A percentile compares a stretch with the other conserved stretches of the same genome.
These are phyloP conservation scores for Alternaria atra DNA, from an alignment of 2,329 filamentous ascomycete species.

Conservation along the genomic window DNA sequence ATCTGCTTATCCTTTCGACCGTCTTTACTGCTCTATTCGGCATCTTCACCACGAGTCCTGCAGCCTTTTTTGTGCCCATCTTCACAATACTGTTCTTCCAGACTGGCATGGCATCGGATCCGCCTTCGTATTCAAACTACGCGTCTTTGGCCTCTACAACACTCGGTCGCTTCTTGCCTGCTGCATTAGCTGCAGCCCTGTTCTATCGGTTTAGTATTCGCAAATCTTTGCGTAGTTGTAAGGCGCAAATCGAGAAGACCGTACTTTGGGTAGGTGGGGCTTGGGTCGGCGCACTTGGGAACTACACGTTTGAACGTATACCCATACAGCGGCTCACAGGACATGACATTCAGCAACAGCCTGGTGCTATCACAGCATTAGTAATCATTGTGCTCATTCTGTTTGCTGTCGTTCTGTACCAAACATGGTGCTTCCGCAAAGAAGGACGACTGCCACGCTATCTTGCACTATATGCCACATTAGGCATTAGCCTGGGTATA, in stretches of 20 bases:
- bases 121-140: conserved; percentile 42
- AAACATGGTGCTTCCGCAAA: conserved; percentile 45
- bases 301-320: conserved; percentile 47
- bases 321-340: conserved; percentile 49
- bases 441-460: conserved; percentile 70
- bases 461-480: conserved; percentile 76
- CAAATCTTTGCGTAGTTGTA: conserved; percentile 39
- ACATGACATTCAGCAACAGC: conserved; percentile 49
- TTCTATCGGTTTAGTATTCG: conserved; percentile 42
- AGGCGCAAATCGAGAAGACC: conserved; percentile 49
- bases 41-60: conserved; percentile 41
- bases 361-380: conserved; percentile 48
- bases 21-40: conserved; percentile 44
- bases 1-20: conserved; percentile 44
- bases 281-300: conserved; percentile 48
- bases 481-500: conserved; percentile 81
- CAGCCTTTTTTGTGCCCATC: conserved; percentile 41
- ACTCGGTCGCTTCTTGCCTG: conserved; percentile 46
- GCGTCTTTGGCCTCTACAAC: conserved; percentile 43
- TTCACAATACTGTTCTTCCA: conserved; percentile 49
- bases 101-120: conserved; percentile 49
- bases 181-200: conserved; percentile 39
- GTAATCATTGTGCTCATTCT: conserved; percentile 45
- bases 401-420: conserved; percentile 38
- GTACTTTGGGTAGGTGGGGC: conserved; percentile 48